These are phyloP conservation scores for Plenodomus tracheiphilus DNA, from an alignment of 2,329 filamentous ascomycete species.

Conservation along the genomic window DNA sequence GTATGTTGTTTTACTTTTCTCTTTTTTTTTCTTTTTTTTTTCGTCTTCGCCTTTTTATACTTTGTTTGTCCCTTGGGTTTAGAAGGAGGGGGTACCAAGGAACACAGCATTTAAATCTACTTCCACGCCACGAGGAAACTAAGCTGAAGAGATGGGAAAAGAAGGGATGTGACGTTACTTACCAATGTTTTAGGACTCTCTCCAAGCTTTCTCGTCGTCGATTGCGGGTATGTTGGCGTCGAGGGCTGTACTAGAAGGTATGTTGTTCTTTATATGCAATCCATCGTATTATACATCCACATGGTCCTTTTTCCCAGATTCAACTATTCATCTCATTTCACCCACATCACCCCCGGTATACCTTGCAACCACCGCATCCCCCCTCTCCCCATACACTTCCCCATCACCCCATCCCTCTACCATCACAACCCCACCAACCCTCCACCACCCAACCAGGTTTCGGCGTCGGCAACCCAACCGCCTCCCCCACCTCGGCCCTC, in stretches of 20 bases:
- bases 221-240: slow-evolving; percentile 80
- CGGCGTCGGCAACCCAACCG: slow-evolving; percentile 80
- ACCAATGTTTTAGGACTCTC: slow-evolving; percentile 67
- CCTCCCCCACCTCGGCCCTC: slow-evolving; percentile 78
- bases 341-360: no score
- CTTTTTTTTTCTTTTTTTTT: background rate
- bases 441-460: slow-evolving; percentile 60
- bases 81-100: background rate
- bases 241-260: slow-evolving; percentile 76
- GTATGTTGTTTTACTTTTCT: slow-evolving; percentile 40
- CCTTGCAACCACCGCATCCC: no score
- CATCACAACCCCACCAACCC: background rate
- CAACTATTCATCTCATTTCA: no score
- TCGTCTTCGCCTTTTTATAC: background rate
- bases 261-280: slow-evolving; percentile 3
- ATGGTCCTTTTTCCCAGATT: no score
- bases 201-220: slow-evolving; percentile 82
- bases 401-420: no score
- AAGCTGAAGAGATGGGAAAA: no score
- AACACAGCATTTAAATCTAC: no score
- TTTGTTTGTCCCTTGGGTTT: no score
- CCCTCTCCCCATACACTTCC: no score
- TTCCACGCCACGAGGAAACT: no score
- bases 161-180: no score
- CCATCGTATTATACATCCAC: no score